phyloP scores from a whole-genome alignment of 2,329 filamentous ascomycete species.

The Teratosphaeriaceae sp. region DNA sequence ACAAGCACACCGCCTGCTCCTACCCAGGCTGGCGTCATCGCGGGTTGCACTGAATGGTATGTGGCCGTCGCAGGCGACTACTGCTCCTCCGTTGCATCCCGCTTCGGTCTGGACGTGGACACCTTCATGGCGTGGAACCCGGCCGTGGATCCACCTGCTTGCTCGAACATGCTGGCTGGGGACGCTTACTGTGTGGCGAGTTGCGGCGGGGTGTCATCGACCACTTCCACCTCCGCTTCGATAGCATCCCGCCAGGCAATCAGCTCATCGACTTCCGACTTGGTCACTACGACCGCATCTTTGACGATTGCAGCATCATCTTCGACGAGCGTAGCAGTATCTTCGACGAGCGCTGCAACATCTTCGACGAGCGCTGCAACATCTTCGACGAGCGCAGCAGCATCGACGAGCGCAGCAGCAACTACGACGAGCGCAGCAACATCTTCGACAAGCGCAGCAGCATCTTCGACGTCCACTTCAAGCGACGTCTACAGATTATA shows the following conservation, averaged over 20 bases:
- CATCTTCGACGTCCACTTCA: slow-evolving; percentile 5
- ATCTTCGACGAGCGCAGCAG: background rate
- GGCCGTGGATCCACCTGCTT: slow-evolving; percentile 16
- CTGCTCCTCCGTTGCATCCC: slow-evolving; percentile 16
- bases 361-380: background rate
- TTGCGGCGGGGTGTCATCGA: slow-evolving; percentile 4
- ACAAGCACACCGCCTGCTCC: slow-evolving; percentile 16
- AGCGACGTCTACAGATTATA: slow-evolving; percentile 22
- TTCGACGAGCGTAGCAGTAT: background rate
- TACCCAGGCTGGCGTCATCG: slow-evolving; percentile 17
- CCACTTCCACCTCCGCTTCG: background rate
- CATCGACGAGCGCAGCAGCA: background rate
- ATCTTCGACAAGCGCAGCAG: slow-evolving; percentile 6
- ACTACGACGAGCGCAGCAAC: background rate
- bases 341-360: background rate
- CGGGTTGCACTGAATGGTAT: slow-evolving; percentile 22
- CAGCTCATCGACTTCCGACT: no score
- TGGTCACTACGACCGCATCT: no score
- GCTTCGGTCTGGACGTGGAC: slow-evolving; percentile 13
- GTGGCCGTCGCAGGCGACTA: slow-evolving; percentile 17
- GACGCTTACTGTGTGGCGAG: slow-evolving; percentile 22
- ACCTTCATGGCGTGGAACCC: slow-evolving; percentile 23
- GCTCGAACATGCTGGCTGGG: slow-evolving; percentile 15
- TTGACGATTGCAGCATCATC: background rate
- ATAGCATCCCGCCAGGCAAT: no score